Evolutionary conservation across 495 filamentous ascomycete genomes (phyloP).

Genomic region (Xylaria castorea): DNA sequence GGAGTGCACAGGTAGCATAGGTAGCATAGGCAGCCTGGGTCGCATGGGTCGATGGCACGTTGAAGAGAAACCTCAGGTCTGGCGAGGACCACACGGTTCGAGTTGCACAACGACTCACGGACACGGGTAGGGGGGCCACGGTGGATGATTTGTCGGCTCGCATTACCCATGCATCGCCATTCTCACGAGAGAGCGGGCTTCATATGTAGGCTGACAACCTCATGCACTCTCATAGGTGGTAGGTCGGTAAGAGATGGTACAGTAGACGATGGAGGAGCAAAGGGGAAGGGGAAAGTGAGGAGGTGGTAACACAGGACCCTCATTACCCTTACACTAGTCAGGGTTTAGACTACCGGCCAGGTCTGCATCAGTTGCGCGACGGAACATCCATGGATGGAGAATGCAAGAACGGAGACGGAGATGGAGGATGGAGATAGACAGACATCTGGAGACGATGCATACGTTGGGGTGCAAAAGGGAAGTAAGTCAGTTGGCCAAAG

Average conservation of each 20-base stretch:
- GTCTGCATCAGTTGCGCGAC: background rate
- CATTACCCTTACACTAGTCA: background rate
- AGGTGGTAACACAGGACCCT: slow-evolving; percentile 28
- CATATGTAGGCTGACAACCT: slow-evolving; percentile 31
- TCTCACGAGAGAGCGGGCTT: slow-evolving; percentile 21
- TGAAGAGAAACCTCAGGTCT: slow-evolving; percentile 18
- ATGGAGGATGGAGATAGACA: background rate
- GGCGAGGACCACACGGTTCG: slow-evolving; percentile 19
- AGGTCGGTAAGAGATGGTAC: background rate
- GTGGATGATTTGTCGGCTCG: slow-evolving; percentile 20
- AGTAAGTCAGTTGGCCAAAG: background rate
- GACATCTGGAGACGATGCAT: background rate
- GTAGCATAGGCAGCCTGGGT: slow-evolving; percentile 5
- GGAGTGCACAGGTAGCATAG: slow-evolving; percentile 20
- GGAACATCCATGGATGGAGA: background rate
- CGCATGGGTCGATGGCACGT: slow-evolving; percentile 25
- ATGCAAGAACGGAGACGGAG: background rate
- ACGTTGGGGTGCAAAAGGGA: background rate
- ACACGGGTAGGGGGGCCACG: slow-evolving; percentile 18
- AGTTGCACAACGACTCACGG: slow-evolving; percentile 28
- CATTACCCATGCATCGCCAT: slow-evolving; percentile 13
- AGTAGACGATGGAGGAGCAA: slow-evolving; percentile 17
- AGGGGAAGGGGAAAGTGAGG: background rate
- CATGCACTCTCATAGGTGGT: slow-evolving; percentile 15
- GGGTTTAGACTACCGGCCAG: slow-evolving; percentile 7